Conservation (phyloP, 768 basidiomycete genomes). For the Hygrophoropsis aurantiaca region DNA sequence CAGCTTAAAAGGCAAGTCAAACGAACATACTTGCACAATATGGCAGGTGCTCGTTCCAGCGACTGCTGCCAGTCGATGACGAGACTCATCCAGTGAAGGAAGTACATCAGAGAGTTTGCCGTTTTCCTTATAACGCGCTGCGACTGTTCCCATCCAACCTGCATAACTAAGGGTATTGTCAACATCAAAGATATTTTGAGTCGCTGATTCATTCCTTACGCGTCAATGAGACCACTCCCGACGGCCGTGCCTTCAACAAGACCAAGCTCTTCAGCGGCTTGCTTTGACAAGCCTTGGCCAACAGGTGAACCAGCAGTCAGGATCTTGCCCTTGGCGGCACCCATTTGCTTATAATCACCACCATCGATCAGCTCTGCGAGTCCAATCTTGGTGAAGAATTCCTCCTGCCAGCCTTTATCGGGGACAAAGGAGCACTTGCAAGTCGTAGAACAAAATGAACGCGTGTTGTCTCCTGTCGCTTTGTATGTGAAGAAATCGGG, state of each 20-base stretch:
- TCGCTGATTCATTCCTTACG: conserved; percentile 46
- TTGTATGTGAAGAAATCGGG: conserved; percentile 97
- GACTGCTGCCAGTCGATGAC: conserved; percentile 83
- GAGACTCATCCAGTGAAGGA: conserved; percentile 73
- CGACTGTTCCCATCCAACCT: conserved; percentile 96
- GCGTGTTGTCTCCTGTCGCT: conserved; percentile 67
- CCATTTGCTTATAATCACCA: conserved; percentile 69
- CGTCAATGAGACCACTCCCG: conserved; percentile 94
- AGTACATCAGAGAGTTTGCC: conserved; percentile 47
- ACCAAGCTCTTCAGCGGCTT: conserved; percentile 84
- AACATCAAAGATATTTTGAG: conserved; percentile 5
- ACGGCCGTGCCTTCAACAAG: conserved; percentile 85
- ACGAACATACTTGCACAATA: conserved; percentile 69
- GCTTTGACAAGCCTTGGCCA: conserved; percentile 74
- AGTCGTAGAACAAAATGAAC: conserved; percentile 90
- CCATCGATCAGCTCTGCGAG: conserved; percentile 66
- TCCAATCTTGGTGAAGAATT: conserved; percentile 87
- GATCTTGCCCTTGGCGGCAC: conserved; percentile 60
- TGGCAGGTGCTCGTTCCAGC: conserved; percentile 98
- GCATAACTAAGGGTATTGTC: conserved; percentile 60
- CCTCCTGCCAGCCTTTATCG: conserved; percentile 81
- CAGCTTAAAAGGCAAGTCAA: not conserved
- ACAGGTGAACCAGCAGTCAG: conserved; percentile 85
- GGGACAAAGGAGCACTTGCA: conserved; percentile 97
- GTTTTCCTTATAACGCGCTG: conserved; percentile 64